Base-by-base conservation (phyloP, 2,329 filamentous ascomycete species). In the Diplocarpon rosae region DNA sequence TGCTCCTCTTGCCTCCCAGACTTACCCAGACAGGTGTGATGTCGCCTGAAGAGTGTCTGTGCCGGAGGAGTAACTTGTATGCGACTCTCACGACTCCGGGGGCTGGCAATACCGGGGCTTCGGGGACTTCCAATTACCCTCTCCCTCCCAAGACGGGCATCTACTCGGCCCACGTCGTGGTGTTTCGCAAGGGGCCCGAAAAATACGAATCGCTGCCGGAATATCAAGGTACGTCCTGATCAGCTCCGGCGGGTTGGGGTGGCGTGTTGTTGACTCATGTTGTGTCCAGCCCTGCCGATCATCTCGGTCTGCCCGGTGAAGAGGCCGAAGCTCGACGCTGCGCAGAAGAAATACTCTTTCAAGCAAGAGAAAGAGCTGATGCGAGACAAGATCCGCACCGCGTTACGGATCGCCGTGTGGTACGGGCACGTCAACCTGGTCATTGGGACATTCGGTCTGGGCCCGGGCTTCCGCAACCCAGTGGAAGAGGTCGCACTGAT, bases 301-400 rank as follows among this genome's bases (percentile, higher is more conserved):
- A 75, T 87, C 45, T 85, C 81, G 1, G 78, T 87, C 15, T 75
- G 80, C 16, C 82, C 84, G 9, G 77, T 81, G 7, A 75, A 80
- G 17, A 77, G 83, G 64, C 84, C 84, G 14, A 87, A 86, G 63
- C 72, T 88, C 32, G 79, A 79, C 55, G 75, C 78, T 47, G 69
- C 70, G 39, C 79, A 78, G n/a, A 69, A 69, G 49, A 76, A 75
- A 51, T 88, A 86, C 63, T 83, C 80, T 0, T 88, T 89, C 62
- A 68, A 70, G 3, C 71, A 80, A 55, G 84, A 88, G 63, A 75
- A 75, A 49, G 77, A 83, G 52, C 70, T 86, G 60, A 83, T 85
- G 65, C 73, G 72, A 56, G 78, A 83, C 56, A 86, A 87, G 64
- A 80, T 88, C 62, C 75, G 78, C 16, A 75, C 77, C 1, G 78